phyloP scores from a whole-genome alignment of 2,329 filamentous ascomycete species.

The Eutypa lata region DNA sequence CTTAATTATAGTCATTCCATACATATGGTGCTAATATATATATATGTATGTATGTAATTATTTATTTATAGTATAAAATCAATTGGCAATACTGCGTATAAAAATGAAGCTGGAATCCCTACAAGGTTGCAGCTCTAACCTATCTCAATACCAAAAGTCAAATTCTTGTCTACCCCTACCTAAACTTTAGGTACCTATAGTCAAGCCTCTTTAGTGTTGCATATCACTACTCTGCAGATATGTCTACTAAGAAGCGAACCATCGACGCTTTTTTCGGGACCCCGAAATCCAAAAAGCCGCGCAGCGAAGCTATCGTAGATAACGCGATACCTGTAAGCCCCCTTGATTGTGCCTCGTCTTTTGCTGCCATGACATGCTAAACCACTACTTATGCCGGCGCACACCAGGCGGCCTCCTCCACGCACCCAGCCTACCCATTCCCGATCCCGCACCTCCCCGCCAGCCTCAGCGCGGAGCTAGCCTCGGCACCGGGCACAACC shows the following conservation, averaged over 20 bases:
- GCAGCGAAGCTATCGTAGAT: slow-evolving; percentile 30
- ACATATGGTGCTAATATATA: not conserved
- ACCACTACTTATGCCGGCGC: too few relatives aligned
- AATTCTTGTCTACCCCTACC: too few relatives aligned
- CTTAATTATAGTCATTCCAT: too few relatives aligned
- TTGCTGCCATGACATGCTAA: not conserved
- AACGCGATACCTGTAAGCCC: slow-evolving; percentile 5
- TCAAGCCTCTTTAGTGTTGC: too few relatives aligned
- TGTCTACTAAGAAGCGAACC: slow-evolving; percentile 57
- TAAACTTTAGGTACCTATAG: too few relatives aligned
- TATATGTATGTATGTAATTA: too few relatives aligned
- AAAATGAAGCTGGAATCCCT: too few relatives aligned
- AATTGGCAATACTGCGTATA: too few relatives aligned
- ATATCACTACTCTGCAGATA: too few relatives aligned
- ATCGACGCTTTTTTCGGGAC: slow-evolving; percentile 65
- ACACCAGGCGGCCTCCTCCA: slow-evolving; percentile 31
- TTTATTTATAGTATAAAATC: too few relatives aligned
- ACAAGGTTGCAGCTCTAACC: too few relatives aligned
- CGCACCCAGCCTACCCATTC: slow-evolving; percentile 48
- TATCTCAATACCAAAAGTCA: too few relatives aligned
- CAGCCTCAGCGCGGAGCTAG: slow-evolving; percentile 35
- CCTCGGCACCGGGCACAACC: slow-evolving; percentile 43
- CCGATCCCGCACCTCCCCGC: slow-evolving; percentile 43
- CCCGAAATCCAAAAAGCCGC: slow-evolving; percentile 39
- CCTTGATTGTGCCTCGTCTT: not conserved